Conservation (phyloP, 768 basidiomycete species). For the Boletus rubroflammeus region DNA sequence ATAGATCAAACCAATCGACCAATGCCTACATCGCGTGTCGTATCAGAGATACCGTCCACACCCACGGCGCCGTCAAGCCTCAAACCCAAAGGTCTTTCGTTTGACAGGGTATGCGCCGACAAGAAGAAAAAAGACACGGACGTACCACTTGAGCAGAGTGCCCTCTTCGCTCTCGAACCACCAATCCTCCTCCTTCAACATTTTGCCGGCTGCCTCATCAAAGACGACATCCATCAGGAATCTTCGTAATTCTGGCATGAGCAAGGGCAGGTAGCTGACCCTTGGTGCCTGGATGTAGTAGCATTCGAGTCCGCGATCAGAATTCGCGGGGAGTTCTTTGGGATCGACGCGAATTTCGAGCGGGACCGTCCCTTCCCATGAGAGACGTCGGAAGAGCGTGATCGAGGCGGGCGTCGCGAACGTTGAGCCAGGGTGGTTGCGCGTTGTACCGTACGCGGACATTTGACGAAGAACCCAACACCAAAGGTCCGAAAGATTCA, state of each 20-base stretch:
- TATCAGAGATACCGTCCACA: conserved; percentile 8
- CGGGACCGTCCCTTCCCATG: conserved; percentile 90
- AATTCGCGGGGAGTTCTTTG: conserved; percentile 86
- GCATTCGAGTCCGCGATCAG: conserved; percentile 83
- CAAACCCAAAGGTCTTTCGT: neutral
- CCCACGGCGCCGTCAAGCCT: neutral
- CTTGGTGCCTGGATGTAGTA: conserved; percentile 90
- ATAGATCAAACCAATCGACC: conserved; percentile 94
- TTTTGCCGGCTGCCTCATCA: conserved; percentile 74
- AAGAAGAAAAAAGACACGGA: conserved; percentile 4
- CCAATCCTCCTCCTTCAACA: conserved; percentile 86
- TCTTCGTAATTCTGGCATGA: conserved; percentile 83
- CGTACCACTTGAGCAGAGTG: conserved; percentile 81
- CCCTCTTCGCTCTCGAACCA: conserved; percentile 96
- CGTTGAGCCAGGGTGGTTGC: conserved; percentile 45
- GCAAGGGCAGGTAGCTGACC: conserved; percentile 87
- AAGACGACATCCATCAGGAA: conserved; percentile 92
- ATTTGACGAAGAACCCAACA: conserved; percentile 28
- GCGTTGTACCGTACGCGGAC: conserved; percentile 52
- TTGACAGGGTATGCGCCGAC: neutral
- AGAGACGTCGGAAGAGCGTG: conserved; percentile 80
- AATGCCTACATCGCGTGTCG: conserved; percentile 67
- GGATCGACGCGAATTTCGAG: conserved; percentile 86
- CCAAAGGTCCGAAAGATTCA: conserved; percentile 1
- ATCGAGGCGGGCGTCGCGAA: conserved; percentile 58